Conservation (phyloP, 2,329 filamentous ascomycete genomes). For the Clarireedia homoeocarpa region DNA sequence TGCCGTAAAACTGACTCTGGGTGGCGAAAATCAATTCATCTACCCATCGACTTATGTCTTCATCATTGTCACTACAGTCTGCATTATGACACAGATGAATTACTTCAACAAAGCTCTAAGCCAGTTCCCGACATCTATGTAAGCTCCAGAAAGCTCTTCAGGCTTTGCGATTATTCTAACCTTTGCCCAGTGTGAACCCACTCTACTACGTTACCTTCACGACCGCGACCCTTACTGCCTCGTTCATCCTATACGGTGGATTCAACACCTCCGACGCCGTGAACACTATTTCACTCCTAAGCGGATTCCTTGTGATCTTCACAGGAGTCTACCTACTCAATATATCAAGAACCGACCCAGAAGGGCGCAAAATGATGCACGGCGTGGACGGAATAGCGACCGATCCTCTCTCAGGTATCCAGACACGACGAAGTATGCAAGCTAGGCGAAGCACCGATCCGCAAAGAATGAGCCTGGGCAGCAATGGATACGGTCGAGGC, state of each 20-base stretch:
- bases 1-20: constrained; percentile 88
- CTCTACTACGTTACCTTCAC: constrained; percentile 97
- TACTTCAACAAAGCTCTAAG: constrained; percentile 99
- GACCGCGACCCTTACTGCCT: constrained; percentile 85
- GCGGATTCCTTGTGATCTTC: constrained; percentile 91
- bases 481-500: constrained; percentile 46
- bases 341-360: constrained; percentile 84
- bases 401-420: constrained; percentile 80
- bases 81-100: constrained; percentile 98
- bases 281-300: constrained; percentile 86
- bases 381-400: constrained; percentile 76
- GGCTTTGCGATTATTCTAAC: not conserved
- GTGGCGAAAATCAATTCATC: constrained; percentile 88
- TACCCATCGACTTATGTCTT: constrained; percentile 97
- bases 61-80: constrained; percentile 83
- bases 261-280: constrained; percentile 93
- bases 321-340: constrained; percentile 93
- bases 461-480: constrained; percentile 54
- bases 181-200: constrained; percentile 52
- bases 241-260: constrained; percentile 90
- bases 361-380: constrained; percentile 61
- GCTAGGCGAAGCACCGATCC: constrained; percentile 63
- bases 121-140: constrained; percentile 97
- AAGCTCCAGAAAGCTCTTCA: constrained; percentile 33
- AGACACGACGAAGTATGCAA: constrained; percentile 92